A percentile compares a stretch with the other conserved stretches of the same genome.
Conservation (phyloP, 805 yeast species). For the Kodamaea neixiangensis region DNA sequence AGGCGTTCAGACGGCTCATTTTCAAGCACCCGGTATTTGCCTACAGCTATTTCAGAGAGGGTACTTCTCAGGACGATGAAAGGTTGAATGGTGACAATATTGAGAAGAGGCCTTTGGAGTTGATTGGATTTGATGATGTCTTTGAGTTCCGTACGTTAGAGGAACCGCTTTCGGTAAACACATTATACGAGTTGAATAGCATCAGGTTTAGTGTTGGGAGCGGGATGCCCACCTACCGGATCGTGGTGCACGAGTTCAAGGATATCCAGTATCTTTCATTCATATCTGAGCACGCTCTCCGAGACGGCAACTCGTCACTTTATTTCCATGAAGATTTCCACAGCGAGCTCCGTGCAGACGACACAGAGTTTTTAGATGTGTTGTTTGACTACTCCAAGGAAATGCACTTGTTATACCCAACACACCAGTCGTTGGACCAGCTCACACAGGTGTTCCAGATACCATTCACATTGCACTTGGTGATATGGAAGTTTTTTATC, state of each 20-base stretch:
- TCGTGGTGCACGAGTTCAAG: conserved; percentile 8
- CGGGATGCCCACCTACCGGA: conserved; percentile 6
- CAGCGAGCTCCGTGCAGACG: background rate
- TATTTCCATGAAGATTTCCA: conserved; percentile 10
- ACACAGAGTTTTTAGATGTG: background rate
- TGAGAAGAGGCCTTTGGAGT: conserved; percentile 7
- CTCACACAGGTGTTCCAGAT: conserved; percentile 6
- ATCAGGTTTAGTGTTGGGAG: conserved; percentile 5
- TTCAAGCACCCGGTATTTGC: conserved; percentile 10
- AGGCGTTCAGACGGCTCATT: conserved; percentile 8
- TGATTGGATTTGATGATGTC: conserved; percentile 6
- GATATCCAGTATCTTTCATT: conserved; percentile 8
- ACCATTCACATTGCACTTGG: conserved; percentile 2
- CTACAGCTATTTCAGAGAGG: conserved; percentile 8
- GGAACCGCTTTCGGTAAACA: background rate
- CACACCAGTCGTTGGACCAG: conserved; percentile 5
- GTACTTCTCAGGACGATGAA: conserved; percentile 8
- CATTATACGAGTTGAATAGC: conserved; percentile 1
- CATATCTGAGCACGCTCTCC: conserved; percentile 9
- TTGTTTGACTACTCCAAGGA: conserved; percentile 7
- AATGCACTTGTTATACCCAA: background rate
- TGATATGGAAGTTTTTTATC: conserved; percentile 5
- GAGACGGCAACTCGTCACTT: conserved; percentile 10
- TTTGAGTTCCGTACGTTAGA: conserved; percentile 3
- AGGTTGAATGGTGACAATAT: conserved; percentile 7